phyloP scores from a whole-genome alignment of 768 basidiomycete species.

The Pilatotrama ljubarskyi region DNA sequence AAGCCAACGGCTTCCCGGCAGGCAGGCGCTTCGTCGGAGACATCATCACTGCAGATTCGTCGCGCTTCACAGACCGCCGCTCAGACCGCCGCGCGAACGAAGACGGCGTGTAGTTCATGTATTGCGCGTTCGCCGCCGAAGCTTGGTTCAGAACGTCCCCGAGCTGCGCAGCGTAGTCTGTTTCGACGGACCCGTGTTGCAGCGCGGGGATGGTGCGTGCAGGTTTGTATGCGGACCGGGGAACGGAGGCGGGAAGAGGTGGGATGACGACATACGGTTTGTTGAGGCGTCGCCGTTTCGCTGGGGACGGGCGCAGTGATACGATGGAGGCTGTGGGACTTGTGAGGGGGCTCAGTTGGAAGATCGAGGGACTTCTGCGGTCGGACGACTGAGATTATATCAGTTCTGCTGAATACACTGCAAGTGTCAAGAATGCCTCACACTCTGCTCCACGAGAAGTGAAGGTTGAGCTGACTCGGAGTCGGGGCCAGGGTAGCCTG shows the following conservation, averaged over 20 bases:
- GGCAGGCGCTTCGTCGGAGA: not conserved
- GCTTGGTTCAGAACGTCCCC: not conserved
- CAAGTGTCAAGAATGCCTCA: not conserved
- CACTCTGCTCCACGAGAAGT: not conserved
- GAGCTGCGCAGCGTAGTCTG: slow-evolving; percentile 1
- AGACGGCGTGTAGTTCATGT: not conserved
- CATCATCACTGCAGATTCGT: not conserved
- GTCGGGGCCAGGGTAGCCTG: not conserved
- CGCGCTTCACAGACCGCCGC: not conserved
- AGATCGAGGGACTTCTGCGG: not conserved
- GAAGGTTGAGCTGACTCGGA: not conserved
- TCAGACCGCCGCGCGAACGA: not conserved
- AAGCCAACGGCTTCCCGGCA: not conserved
- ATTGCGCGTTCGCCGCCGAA: not conserved
- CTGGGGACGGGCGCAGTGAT: not conserved
- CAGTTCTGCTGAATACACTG: not conserved
- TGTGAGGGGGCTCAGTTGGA: not conserved
- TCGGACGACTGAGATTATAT: not conserved
- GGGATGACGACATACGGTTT: not conserved
- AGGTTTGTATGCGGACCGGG: not conserved
- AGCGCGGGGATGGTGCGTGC: not conserved
- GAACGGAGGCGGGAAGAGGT: not conserved
- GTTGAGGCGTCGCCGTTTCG: not conserved
- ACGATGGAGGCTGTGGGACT: not conserved
- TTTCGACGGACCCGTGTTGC: not conserved